Evolutionary conservation across 1,284 basidiomycete species (phyloP), one percentile per base, ranked within the genome.

Genomic region (Takashimella koratensis): DNA sequence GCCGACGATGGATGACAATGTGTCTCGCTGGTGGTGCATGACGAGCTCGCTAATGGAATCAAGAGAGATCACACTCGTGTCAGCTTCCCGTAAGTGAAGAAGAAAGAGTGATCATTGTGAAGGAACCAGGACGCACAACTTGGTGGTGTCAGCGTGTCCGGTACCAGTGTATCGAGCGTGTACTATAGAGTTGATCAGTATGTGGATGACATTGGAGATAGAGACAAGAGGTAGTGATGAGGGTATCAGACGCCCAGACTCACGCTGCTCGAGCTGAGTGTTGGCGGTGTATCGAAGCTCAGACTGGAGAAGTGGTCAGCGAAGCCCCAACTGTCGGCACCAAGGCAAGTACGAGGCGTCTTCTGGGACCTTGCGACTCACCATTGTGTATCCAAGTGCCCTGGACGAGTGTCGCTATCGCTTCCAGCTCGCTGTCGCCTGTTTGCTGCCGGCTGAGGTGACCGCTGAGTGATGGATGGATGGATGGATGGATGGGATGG

Each of bases 11-110:
- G 92, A 88, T 22, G 94, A 80, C 56, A 91, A 80, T 1, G 94
- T 97, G 74, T 98, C 95, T 42, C 95, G 85, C 76, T 96, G 92
- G 74, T 98, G 95, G 76, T 98, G 91, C 11, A 92, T 95, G 52
- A 95, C 77, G 94, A 95, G 98, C 74, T 98, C 95, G 77, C 95
- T 97, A n/a, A n/a, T n/a, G n/a, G n/a, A n/a, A n/a, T n/a, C n/a
- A n/a, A n/a, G n/a, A n/a, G n/a, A n/a, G n/a, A n/a, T n/a, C n/a
- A 63, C 2, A 12, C 19, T 27, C 13, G 12, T 24, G n/a, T 53
- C 30, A 51, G 47, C 41, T 44, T 36, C 10, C 16, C 39, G 40
- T 45, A 27, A 26, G 45, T 45, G 43, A 25, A 46, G n/a, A 12
- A 40, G 30, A 41, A 47, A 23, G 67, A 13, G 36, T 43, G 19